A percentile compares a stretch with the other conserved stretches of the same genome.
These are phyloP conservation scores for Claviceps arundinis DNA, from an alignment of 2,329 filamentous ascomycete genomes.

Conservation along the genomic window DNA sequence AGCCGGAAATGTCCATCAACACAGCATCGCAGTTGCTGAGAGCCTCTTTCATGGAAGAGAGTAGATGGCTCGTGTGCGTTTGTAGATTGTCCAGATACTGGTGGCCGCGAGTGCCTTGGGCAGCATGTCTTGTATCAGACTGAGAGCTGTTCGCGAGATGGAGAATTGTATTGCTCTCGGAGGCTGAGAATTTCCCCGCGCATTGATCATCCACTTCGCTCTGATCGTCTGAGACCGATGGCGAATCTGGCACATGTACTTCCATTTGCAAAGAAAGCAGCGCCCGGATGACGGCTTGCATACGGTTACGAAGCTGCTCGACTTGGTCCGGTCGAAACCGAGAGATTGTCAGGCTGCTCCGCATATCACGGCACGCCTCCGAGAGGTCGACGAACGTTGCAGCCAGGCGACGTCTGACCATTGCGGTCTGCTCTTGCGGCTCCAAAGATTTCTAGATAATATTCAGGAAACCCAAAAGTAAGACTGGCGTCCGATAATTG, in stretches of 20 bases:
- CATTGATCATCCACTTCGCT: slow-evolving; percentile 9
- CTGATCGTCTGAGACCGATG: slow-evolving; percentile 8
- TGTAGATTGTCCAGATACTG: slow-evolving; percentile 20
- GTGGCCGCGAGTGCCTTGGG: background rate
- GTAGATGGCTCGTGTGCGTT: slow-evolving; percentile 31
- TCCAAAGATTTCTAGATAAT: slow-evolving; percentile 18
- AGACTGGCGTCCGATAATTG: background rate
- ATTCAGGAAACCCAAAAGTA: background rate
- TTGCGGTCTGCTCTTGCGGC: slow-evolving; percentile 17
- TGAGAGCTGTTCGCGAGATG: background rate
- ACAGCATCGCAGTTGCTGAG: slow-evolving; percentile 36
- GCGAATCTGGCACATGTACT: slow-evolving; percentile 28
- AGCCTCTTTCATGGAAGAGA: slow-evolving; percentile 31
- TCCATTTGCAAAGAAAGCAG: slow-evolving; percentile 38
- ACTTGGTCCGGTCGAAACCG: slow-evolving; percentile 38
- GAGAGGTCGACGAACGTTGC: slow-evolving; percentile 43
- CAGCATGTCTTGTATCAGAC: background rate
- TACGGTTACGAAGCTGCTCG: slow-evolving; percentile 35
- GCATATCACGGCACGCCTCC: slow-evolving; percentile 40
- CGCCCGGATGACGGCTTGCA: slow-evolving; percentile 41
- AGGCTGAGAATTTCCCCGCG: background rate
- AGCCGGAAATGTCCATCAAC: slow-evolving; percentile 39
- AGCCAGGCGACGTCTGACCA: slow-evolving; percentile 29
- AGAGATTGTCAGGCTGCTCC: slow-evolving; percentile 42
- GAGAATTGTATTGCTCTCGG: background rate